A percentile compares a stretch with the other conserved stretches of the same genome.
These are phyloP conservation scores for Tolypocladium pustulatum DNA, from an alignment of 2,329 filamentous ascomycete species.

Conservation along the genomic window DNA sequence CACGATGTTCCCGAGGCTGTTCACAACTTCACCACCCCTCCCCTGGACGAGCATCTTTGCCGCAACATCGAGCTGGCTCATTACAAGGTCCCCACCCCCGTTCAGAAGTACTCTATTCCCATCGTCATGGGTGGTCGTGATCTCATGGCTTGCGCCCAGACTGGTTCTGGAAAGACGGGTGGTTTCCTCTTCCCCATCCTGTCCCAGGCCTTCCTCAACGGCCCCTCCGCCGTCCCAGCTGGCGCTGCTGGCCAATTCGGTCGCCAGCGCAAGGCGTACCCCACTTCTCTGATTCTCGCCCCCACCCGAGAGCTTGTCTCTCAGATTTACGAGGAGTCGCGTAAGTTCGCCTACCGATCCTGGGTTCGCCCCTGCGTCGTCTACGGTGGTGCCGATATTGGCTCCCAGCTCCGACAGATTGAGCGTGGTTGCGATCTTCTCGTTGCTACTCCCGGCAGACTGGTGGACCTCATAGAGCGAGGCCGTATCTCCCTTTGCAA, in stretches of 20 bases:
- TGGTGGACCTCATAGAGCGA: constrained; percentile 96
- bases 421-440: constrained; percentile 94
- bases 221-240: constrained; percentile 61
- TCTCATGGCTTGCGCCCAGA: constrained; percentile 99
- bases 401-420: constrained; percentile 94
- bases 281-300: constrained; percentile 88
- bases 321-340: constrained; percentile 94
- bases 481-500: constrained; percentile 94
- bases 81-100: constrained; percentile 92
- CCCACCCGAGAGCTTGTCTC: constrained; percentile 97
- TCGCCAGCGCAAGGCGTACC: constrained; percentile 95
- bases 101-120: constrained; percentile 98
- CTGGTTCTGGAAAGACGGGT: constrained; percentile 98
- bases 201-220: constrained; percentile 90
- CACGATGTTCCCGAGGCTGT: constrained; percentile 89
- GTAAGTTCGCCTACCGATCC: constrained; percentile 97
- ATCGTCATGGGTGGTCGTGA: constrained; percentile 98
- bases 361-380: constrained; percentile 98
- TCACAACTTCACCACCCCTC: constrained; percentile 82
- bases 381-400: constrained; percentile 98
- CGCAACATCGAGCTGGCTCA: constrained; percentile 87
- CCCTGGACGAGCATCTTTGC: constrained; percentile 87
- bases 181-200: constrained; percentile 99
- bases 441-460: constrained; percentile 91
- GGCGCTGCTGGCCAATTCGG: constrained; percentile 62